These are phyloP conservation scores for Ochetophila trinervis DNA, from an alignment of 306 rosid species.

Conservation along the genomic window DNA sequence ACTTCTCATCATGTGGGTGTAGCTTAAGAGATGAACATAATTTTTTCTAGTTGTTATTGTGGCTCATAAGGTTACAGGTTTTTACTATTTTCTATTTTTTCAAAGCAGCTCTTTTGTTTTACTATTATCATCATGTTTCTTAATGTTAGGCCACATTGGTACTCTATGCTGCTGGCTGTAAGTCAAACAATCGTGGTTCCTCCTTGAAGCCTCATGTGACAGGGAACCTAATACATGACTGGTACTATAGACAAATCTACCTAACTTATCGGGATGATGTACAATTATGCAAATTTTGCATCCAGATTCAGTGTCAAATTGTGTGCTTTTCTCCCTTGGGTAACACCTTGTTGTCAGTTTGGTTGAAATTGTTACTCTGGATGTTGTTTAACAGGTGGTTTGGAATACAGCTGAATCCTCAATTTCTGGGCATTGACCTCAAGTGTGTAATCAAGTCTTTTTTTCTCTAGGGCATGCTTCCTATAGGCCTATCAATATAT, in stretches of 20 bases:
- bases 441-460: constrained; percentile 63
- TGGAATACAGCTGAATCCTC: constrained; percentile 95
- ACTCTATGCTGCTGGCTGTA: constrained; percentile 65
- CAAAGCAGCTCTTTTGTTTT: constrained; percentile 13
- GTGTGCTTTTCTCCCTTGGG: constrained; percentile 19
- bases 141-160: constrained; percentile 58
- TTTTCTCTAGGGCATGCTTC: not conserved
- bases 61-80: not conserved
- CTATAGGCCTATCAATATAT: not conserved
- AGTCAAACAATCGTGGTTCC: constrained; percentile 60
- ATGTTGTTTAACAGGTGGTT: constrained; percentile 70
- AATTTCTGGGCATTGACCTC: constrained; percentile 85
- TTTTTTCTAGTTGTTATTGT: not conserved
- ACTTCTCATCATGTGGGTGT: no score
- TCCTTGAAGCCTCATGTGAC: constrained; percentile 75
- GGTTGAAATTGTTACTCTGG: constrained; percentile 18
- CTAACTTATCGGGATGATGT: constrained; percentile 13
- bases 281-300: not conserved
- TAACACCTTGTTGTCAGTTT: constrained; percentile 19
- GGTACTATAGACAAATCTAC: constrained; percentile 49
- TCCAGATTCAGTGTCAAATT: constrained; percentile 2
- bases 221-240: constrained; percentile 70
- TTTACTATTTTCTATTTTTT: not conserved
- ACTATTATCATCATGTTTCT: constrained; percentile 19
- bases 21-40: no score